Evolutionary conservation across 1,139 yeast genomes (phyloP).

Genomic region (Cylindricascospora bacillispora): DNA sequence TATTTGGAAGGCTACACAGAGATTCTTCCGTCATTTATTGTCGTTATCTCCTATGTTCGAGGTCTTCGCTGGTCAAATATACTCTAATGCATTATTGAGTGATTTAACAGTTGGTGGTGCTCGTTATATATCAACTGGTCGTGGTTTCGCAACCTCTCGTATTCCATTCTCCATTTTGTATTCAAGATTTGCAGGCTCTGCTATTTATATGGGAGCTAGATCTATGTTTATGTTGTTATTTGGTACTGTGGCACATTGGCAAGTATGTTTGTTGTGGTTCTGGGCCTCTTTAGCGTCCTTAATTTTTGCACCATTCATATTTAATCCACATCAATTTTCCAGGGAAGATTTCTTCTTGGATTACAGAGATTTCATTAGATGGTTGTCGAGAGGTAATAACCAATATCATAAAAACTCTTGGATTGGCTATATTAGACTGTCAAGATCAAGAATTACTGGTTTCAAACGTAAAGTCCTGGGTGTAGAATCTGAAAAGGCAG

Average conservation of each 20-base stretch:
- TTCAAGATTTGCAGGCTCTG: constrained; percentile 94
- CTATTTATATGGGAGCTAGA: constrained; percentile 94
- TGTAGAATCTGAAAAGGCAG: constrained; percentile 81
- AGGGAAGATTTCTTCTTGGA: constrained; percentile 98
- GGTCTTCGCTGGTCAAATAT: constrained; percentile 96
- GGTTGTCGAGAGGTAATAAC: constrained; percentile 98
- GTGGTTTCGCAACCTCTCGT: constrained; percentile 99
- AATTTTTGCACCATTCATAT: constrained; percentile 85
- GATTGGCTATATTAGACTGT: constrained; percentile 93
- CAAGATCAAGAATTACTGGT: constrained; percentile 96
- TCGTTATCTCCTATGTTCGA: constrained; percentile 95
- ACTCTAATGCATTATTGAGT: constrained; percentile 78
- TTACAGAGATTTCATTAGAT: constrained; percentile 94
- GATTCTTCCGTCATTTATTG: constrained; percentile 78
- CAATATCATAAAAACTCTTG: constrained; percentile 99
- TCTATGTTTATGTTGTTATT: constrained; percentile 78
- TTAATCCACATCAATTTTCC: constrained; percentile 98
- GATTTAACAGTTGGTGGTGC: constrained; percentile 99
- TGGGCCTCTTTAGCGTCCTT: constrained; percentile 91
- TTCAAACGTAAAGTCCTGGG: constrained; percentile 85
- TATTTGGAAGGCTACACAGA: constrained; percentile 84
- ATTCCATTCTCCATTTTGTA: constrained; percentile 92
- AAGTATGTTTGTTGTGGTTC: constrained; percentile 94
- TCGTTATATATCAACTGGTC: constrained; percentile 96
- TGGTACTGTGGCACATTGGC: constrained; percentile 93